A percentile compares a stretch with the other conserved stretches of the same genome.
phyloP scores from a whole-genome alignment of 1,284 basidiomycete species.

The Kwoniella shivajii region DNA sequence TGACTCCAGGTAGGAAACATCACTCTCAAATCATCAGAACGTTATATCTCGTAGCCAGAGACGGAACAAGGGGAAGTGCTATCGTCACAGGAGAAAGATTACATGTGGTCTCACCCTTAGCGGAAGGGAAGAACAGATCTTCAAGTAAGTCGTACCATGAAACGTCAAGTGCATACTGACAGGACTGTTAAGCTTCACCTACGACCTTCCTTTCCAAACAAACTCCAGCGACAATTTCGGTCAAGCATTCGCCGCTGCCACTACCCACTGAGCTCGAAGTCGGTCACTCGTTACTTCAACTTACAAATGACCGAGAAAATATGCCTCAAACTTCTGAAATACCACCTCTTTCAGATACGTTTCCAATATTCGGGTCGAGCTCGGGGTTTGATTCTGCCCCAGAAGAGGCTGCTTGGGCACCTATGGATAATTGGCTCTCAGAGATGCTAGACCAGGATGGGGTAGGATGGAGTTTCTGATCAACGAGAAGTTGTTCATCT shows the following conservation, averaged over 20 bases:
- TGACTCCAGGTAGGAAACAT: background rate
- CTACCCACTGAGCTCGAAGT: conserved; percentile 2
- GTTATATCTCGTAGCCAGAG: conserved; percentile 2
- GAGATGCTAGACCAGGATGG: conserved; percentile 1
- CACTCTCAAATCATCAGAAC: conserved; percentile 5
- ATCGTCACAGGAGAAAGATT: background rate
- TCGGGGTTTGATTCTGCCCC: background rate
- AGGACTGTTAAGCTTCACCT: background rate
- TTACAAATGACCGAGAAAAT: background rate
- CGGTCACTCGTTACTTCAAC: background rate
- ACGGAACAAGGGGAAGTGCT: background rate
- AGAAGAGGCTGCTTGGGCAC: conserved; percentile 2
- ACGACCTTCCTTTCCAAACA: no score
- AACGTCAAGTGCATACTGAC: no score
- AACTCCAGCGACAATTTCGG: background rate
- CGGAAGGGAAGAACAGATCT: background rate
- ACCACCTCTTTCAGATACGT: background rate
- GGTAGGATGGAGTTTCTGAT: background rate
- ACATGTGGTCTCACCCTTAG: background rate
- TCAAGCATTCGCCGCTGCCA: background rate
- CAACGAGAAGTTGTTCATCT: background rate
- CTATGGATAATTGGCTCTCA: conserved; percentile 5
- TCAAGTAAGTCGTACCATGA: background rate
- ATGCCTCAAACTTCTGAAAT: no score
- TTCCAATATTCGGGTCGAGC: background rate